phyloP scores from a whole-genome alignment of 768 basidiomycete genomes.

The Fomitopsis pulvina region DNA sequence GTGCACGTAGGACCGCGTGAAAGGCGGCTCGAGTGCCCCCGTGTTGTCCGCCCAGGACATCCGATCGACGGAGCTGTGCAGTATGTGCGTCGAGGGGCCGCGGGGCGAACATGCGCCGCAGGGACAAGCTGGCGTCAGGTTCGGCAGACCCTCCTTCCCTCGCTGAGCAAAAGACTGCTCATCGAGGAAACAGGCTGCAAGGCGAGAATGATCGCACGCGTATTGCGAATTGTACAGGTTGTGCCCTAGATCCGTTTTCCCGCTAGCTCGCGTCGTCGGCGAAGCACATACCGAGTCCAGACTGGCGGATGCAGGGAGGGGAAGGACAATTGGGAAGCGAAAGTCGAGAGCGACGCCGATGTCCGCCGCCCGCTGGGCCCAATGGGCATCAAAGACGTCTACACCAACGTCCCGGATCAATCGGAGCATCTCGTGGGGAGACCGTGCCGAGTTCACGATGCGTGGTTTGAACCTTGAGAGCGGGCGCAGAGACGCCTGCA shows the following conservation, averaged over 20 bases:
- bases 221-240: conserved; percentile 63
- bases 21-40: conserved; percentile 24
- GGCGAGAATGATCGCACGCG: conserved; percentile 49
- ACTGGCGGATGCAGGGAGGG: conserved; percentile 6
- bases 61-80: conserved; percentile 38
- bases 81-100: conserved; percentile 27
- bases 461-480: conserved; percentile 57
- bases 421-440: conserved; percentile 72
- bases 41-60: neutral
- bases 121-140: conserved; percentile 27
- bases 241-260: conserved; percentile 50
- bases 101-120: conserved; percentile 55
- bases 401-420: conserved; percentile 60
- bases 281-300: neutral
- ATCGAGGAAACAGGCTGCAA: conserved; percentile 38
- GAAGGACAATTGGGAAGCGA: conserved; percentile 44
- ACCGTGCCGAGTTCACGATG: conserved; percentile 42
- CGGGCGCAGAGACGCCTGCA: conserved; percentile 51
- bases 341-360: conserved; percentile 78
- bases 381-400: conserved; percentile 71
- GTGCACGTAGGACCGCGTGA: conserved; percentile 65
- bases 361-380: conserved; percentile 63
- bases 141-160: neutral
- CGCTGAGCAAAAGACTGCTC: conserved; percentile 6
- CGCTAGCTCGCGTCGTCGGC: conserved; percentile 10